A percentile compares a stretch with the other conserved stretches of the same genome.
Conservation (phyloP, 495 filamentous ascomycete species). For the Hypoxylon intermedium region DNA sequence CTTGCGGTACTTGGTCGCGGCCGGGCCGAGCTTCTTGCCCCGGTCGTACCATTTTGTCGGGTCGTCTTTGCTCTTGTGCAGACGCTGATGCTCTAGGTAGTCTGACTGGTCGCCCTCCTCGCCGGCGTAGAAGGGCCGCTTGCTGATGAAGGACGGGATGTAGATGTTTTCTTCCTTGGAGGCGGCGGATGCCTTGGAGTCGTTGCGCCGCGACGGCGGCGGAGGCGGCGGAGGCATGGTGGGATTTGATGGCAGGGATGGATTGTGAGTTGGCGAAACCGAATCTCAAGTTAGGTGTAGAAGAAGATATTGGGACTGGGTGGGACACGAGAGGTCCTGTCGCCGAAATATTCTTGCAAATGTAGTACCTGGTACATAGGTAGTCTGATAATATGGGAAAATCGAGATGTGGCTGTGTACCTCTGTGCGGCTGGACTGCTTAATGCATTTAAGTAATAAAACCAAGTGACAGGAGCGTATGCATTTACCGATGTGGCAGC, state of each 20-base stretch:
- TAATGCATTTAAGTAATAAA: no score
- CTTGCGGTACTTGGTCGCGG: conserved; percentile 95
- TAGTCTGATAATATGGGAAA: no score
- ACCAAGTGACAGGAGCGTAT: no score
- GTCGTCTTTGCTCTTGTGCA: conserved; percentile 73
- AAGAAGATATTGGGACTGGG: no score
- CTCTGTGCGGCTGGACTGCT: conserved; percentile 11
- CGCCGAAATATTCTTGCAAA: background rate
- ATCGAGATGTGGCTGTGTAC: background rate
- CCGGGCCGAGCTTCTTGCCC: conserved; percentile 77
- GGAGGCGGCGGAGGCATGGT: conserved; percentile 45
- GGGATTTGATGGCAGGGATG: background rate
- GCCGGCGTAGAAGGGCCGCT: conserved; percentile 95
- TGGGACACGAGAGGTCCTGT: background rate
- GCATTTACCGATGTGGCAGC: background rate
- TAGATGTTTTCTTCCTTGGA: conserved; percentile 94
- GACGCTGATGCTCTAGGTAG: conserved; percentile 96
- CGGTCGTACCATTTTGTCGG: conserved; percentile 90
- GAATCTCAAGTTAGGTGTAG: background rate
- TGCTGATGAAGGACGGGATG: conserved; percentile 97
- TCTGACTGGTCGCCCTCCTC: conserved; percentile 79
- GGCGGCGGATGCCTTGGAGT: conserved; percentile 56
- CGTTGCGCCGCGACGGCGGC: conserved; percentile 44
- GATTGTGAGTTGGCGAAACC: background rate
- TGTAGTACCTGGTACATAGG: no score